These are phyloP conservation scores for Plasmodium coatneyi DNA, from an alignment of 169 alveolate species.

Conservation along the genomic window DNA sequence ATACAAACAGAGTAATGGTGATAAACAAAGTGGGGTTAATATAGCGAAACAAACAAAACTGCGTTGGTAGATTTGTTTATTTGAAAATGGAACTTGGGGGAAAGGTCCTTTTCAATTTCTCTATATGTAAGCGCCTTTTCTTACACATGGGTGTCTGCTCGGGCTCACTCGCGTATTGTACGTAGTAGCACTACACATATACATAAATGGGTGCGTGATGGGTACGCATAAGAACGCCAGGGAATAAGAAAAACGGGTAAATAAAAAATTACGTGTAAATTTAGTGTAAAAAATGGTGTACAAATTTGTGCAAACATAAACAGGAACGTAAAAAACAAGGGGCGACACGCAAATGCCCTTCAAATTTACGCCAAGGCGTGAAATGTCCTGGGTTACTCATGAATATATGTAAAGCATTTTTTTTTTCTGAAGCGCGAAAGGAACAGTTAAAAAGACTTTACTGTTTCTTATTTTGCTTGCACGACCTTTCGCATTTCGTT, in stretches of 20 bases:
- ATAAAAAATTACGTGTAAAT: not conserved
- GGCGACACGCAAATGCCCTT: not conserved
- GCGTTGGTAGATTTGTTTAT: conserved; percentile 20
- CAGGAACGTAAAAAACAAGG: not conserved
- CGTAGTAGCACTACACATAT: not conserved
- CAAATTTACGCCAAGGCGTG: not conserved
- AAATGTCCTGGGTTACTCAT: not conserved
- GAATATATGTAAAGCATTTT: not conserved
- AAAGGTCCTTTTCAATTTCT: not conserved
- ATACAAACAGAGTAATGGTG: not conserved
- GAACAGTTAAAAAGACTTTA: conserved; percentile 8
- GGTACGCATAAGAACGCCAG: not conserved
- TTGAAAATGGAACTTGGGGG: not conserved
- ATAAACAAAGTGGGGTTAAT: not conserved
- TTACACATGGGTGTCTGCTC: not conserved
- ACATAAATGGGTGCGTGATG: not conserved
- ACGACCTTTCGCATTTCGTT: not conserved
- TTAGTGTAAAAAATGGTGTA: not conserved
- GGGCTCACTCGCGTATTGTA: not conserved
- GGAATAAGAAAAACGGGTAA: not conserved
- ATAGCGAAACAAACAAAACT: conserved; percentile 25
- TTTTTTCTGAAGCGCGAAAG: not conserved
- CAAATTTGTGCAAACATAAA: not conserved
- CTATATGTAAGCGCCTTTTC: not conserved
- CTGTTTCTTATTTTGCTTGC: conserved; percentile 1